A percentile compares a stretch with the other conserved stretches of the same genome.
phyloP scores from a whole-genome alignment of 768 basidiomycete species.

The Lactarius akahatsu region DNA sequence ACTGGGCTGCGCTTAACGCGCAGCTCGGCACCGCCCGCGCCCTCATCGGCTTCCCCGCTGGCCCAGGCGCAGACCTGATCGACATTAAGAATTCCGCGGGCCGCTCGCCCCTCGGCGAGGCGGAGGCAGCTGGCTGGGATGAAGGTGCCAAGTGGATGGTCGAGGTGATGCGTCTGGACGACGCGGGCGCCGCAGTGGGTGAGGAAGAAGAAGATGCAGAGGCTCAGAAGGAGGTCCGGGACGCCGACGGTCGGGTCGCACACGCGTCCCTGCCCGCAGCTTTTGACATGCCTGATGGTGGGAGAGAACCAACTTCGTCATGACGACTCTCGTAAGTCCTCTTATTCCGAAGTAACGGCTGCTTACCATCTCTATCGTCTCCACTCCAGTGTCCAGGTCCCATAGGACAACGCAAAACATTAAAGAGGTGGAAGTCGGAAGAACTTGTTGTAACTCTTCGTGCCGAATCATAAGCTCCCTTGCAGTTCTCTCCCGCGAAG shows the following conservation, averaged over 20 bases:
- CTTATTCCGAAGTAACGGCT: neutral
- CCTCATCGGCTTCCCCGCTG: conserved; percentile 55
- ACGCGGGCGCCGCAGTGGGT: conserved; percentile 43
- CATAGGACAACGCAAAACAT: neutral
- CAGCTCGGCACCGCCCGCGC: conserved; percentile 63
- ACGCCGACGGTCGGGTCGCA: conserved; percentile 67
- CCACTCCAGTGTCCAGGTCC: neutral
- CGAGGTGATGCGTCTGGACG: conserved; percentile 72
- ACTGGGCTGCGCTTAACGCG: conserved; percentile 88
- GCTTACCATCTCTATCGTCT: neutral
- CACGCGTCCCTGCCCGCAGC: conserved; percentile 45
- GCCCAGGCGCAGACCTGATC: conserved; percentile 66
- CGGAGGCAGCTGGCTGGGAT: conserved; percentile 76
- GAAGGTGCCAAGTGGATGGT: conserved; percentile 85
- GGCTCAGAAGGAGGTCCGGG: conserved; percentile 58
- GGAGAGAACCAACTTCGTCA: neutral
- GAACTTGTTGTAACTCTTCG: neutral
- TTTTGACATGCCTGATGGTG: neutral
- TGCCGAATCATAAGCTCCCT: neutral
- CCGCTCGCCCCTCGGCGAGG: conserved; percentile 76
- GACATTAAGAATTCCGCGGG: conserved; percentile 75
- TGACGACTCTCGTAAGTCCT: neutral
- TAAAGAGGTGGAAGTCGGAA: neutral
- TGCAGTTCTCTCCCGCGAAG: neutral
- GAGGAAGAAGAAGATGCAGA: conserved; percentile 23